These are phyloP conservation scores for Vaccinium macrocarpon DNA, from an alignment of 148 eudicot species.

Conservation along the genomic window DNA sequence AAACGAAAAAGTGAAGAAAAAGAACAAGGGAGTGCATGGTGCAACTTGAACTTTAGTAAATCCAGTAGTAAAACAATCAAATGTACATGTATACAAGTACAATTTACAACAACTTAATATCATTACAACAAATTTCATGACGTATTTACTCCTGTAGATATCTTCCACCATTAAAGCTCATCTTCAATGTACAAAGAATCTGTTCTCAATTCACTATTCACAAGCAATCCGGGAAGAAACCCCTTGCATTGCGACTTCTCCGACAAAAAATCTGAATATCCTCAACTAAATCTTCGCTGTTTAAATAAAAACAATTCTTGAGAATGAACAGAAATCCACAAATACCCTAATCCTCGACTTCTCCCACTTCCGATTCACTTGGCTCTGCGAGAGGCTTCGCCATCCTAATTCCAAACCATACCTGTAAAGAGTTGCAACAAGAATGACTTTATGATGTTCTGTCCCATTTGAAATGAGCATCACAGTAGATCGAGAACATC, in stretches of 20 bases:
- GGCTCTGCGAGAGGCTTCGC: not conserved
- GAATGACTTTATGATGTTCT: not conserved
- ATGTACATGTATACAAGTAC: not conserved
- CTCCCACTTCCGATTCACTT: not conserved
- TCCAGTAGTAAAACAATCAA: not conserved
- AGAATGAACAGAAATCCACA: not conserved
- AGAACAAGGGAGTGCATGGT: not conserved
- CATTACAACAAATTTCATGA: not conserved
- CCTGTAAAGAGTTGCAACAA: not conserved
- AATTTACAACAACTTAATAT: not conserved
- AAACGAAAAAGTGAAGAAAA: not conserved
- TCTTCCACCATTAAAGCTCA: not conserved
- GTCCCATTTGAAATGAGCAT: no score
- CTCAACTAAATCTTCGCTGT: not conserved
- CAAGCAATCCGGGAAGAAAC: not conserved
- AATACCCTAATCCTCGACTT: not conserved
- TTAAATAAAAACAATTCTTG: not conserved
- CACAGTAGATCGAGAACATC: not conserved
- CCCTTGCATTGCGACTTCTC: not conserved
- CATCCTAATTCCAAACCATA: not conserved
- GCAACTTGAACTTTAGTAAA: not conserved
- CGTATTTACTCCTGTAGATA: not conserved
- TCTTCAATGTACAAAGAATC: constrained; percentile 8
- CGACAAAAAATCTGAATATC: not conserved
- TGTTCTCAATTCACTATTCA: not conserved